phyloP scores from a whole-genome alignment of 768 basidiomycete genomes.

The Cystobasidium ongulense region DNA sequence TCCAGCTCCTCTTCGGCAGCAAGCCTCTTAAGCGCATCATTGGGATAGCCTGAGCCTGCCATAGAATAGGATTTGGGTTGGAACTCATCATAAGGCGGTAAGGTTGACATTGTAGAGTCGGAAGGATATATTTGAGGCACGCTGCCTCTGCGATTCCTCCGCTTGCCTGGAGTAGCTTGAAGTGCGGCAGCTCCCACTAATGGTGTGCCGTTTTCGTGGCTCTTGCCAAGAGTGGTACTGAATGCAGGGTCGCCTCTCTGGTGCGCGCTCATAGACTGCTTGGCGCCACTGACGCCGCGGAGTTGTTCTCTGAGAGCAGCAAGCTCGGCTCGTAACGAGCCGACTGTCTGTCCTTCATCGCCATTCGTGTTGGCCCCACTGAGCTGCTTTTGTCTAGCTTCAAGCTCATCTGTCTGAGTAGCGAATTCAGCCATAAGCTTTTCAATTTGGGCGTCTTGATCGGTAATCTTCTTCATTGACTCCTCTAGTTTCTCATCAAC shows the following conservation, averaged over 20 bases:
- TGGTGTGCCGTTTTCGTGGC: conserved; percentile 51
- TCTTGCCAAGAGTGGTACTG: conserved; percentile 49
- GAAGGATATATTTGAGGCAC: conserved; percentile 40
- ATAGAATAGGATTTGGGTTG: conserved; percentile 24
- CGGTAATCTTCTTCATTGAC: conserved; percentile 59
- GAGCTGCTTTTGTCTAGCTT: conserved; percentile 60
- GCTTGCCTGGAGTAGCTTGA: conserved; percentile 28
- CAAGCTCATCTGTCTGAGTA: conserved; percentile 65
- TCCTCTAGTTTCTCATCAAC: conserved; percentile 75
- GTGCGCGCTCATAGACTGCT: conserved; percentile 38
- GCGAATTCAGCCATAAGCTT: conserved; percentile 70
- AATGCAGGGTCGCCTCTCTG: conserved; percentile 44
- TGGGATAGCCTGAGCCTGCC: conserved; percentile 19
- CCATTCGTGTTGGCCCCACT: conserved; percentile 48
- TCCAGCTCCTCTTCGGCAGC: conserved; percentile 54
- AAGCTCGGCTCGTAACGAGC: conserved; percentile 84
- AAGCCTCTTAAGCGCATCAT: conserved; percentile 17
- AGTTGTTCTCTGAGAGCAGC: conserved; percentile 87
- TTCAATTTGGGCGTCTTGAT: conserved; percentile 76
- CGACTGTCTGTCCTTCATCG: conserved; percentile 79
- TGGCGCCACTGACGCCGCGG: conserved; percentile 60
- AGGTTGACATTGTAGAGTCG: conserved; percentile 30
- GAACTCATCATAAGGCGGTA: conserved; percentile 28
- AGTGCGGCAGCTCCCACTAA: conserved; percentile 56
- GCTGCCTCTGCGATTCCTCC: conserved; percentile 35